Evolutionary conservation across 306 rosid genomes (phyloP).

Genomic region (Ammopiptanthus mongolicus): DNA sequence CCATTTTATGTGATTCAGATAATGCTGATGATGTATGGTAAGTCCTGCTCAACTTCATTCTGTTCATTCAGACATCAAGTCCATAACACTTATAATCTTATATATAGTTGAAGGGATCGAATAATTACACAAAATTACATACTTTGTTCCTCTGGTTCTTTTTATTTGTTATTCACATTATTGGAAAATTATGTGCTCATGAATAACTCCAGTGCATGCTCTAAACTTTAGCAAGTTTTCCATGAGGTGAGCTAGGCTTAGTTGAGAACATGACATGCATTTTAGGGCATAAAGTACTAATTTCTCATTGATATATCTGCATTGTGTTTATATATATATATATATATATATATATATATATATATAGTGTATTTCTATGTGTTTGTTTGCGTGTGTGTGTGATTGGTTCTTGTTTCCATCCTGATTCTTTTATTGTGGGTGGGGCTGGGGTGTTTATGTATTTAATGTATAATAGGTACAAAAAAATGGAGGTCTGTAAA

Average conservation of each 20-base stretch:
- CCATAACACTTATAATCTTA: neutral
- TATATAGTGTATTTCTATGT: neutral
- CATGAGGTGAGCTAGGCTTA: neutral
- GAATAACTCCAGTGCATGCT: neutral
- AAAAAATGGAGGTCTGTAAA: conserved; percentile 69
- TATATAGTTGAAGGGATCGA: neutral
- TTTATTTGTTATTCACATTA: neutral
- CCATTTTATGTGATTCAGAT: conserved; percentile 38
- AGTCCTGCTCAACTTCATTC: conserved; percentile 16
- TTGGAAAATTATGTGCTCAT: neutral
- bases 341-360: neutral
- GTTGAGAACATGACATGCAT: neutral
- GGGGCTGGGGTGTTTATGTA: too few species aligned
- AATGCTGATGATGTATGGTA: conserved; percentile 88
- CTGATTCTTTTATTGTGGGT: neutral
- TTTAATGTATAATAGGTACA: conserved; percentile 53
- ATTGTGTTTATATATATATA: neutral
- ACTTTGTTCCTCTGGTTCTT: neutral
- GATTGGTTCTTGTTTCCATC: neutral
- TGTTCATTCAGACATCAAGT: neutral
- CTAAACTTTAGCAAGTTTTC: neutral
- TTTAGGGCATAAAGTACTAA: neutral
- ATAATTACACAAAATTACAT: neutral
- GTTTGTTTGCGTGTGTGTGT: neutral
- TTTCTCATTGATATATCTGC: neutral